Evolutionary conservation across 305 asterid genomes (phyloP).

Genomic region (Ilex paraguariensis): DNA sequence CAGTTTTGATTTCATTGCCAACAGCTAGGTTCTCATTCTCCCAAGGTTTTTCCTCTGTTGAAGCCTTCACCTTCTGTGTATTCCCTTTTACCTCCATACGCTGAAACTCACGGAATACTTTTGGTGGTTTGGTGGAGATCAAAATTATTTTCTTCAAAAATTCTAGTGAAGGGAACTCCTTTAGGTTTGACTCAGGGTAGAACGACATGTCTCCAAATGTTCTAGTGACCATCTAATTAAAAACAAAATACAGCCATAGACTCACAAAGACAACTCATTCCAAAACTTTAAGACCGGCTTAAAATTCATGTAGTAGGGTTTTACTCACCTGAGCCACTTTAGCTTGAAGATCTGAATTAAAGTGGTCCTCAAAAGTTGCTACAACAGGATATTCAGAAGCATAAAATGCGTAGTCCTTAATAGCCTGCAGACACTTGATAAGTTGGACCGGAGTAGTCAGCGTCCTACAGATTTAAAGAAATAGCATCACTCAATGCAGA

Average conservation of each 20-base stretch:
- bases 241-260: too few relatives aligned
- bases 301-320: too few relatives aligned
- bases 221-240: conserved; percentile 15
- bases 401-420: conserved; percentile 15
- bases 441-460: conserved; percentile 19
- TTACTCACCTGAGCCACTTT: conserved; percentile 18
- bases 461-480: conserved; percentile 16
- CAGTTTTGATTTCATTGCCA: not conserved
- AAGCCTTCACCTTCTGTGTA: not conserved
- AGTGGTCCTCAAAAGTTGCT: conserved; percentile 25
- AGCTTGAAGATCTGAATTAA: conserved; percentile 12
- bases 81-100: not conserved
- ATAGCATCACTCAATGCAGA: not conserved
- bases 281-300: too few relatives aligned
- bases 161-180: conserved; percentile 21
- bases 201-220: conserved; percentile 16
- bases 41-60: not conserved
- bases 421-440: conserved; percentile 17
- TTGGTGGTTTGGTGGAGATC: conserved; percentile 21
- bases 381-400: conserved; percentile 22
- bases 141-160: conserved; percentile 8
- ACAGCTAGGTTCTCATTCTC: not conserved
- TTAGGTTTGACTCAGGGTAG: conserved; percentile 10
- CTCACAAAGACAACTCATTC: too few relatives aligned
- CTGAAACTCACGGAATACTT: not conserved